phyloP scores from a whole-genome alignment of 257 asterid species.

The Jasminum sambac region DNA sequence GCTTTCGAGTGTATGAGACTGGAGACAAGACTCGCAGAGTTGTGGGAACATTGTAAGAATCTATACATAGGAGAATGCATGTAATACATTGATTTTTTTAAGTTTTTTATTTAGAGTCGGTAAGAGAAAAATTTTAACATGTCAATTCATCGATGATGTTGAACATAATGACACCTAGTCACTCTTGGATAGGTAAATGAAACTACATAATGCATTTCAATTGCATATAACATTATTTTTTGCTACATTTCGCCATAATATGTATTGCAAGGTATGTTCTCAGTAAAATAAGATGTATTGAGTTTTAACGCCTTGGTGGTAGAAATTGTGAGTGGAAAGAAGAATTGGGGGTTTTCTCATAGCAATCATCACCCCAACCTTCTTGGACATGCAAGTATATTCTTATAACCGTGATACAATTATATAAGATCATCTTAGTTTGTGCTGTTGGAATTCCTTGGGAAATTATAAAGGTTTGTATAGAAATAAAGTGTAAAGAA shows the following conservation, averaged over 20 bases:
- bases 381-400: conserved; percentile 23
- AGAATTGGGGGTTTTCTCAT: conserved; percentile 17
- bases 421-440: background rate
- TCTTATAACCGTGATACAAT: no score
- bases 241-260: background rate
- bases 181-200: no score
- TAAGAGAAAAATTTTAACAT: no score
- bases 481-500: no score
- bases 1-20: conserved; percentile 31
- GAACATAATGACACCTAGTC: no score
- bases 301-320: conserved; percentile 26
- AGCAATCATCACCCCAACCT: conserved; percentile 22
- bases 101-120: no score
- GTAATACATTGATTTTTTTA: no score
- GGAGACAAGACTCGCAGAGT: conserved; percentile 31
- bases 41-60: conserved; percentile 42
- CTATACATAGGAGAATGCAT: no score
- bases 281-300: conserved; percentile 27
- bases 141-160: no score
- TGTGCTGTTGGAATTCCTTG: no score
- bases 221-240: background rate
- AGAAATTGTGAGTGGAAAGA: conserved; percentile 28
- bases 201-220: background rate
- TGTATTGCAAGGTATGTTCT: conserved; percentile 12
- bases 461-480: no score